Conservation (phyloP, 306 rosid species). For the Cercis canadensis region DNA sequence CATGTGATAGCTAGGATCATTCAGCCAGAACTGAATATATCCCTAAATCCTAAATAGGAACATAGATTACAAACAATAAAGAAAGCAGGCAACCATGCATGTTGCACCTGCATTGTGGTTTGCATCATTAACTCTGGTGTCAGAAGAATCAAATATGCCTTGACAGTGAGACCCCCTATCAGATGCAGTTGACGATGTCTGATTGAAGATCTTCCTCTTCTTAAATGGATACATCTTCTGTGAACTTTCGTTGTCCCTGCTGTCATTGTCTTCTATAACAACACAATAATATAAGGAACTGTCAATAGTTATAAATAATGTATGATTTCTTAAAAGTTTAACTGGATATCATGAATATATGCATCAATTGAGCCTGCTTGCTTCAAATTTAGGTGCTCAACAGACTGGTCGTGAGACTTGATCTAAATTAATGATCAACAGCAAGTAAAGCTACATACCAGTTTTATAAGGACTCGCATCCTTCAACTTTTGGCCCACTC, state of each 20-base stretch:
- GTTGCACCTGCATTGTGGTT: constrained; percentile 53
- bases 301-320: constrained; percentile 23
- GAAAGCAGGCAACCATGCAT: constrained; percentile 31
- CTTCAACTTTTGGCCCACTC: constrained; percentile 34
- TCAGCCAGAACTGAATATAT: constrained; percentile 37
- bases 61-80: constrained; percentile 13
- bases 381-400: constrained; percentile 10
- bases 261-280: constrained; percentile 50
- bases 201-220: constrained; percentile 70
- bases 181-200: constrained; percentile 52
- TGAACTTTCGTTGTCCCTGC: constrained; percentile 53
- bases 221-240: constrained; percentile 77
- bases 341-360: background rate
- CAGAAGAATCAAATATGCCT: constrained; percentile 46
- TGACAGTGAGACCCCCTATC: constrained; percentile 61
- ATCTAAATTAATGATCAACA: constrained; percentile 2
- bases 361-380: background rate
- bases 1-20: constrained; percentile 42
- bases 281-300: constrained; percentile 28
- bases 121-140: constrained; percentile 44
- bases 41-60: constrained; percentile 34
- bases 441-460: constrained; percentile 38
- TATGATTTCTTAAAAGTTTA: background rate
- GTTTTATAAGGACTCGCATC: constrained; percentile 23
- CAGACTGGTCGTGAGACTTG: background rate